phyloP scores from a whole-genome alignment of 257 asterid genomes.

The Eucommia ulmoides region DNA sequence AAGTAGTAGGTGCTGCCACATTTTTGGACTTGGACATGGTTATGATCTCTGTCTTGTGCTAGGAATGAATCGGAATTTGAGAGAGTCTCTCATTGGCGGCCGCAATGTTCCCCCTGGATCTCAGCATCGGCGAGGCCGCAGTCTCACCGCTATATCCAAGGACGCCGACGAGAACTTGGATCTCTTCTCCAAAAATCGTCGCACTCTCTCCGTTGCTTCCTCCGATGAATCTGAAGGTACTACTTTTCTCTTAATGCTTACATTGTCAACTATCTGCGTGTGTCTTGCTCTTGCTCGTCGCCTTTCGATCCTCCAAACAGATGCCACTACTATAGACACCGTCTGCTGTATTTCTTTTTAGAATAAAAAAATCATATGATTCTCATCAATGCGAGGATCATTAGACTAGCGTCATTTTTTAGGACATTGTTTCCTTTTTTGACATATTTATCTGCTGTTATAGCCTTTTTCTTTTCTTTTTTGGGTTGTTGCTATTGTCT shows the following conservation, averaged over 20 bases:
- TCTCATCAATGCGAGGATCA: not conserved
- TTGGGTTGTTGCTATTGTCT: conserved; percentile 5
- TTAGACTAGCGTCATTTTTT: not conserved
- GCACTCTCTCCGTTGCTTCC: conserved; percentile 45
- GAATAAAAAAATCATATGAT: not conserved
- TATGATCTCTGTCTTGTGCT: no score
- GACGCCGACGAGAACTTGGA: conserved; percentile 47
- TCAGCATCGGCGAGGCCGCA: conserved; percentile 66
- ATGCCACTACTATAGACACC: not conserved
- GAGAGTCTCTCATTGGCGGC: conserved; percentile 44
- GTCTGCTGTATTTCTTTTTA: not conserved
- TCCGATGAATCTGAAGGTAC: conserved; percentile 35
- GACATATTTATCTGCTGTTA: not conserved
- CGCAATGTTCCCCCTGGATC: conserved; percentile 25
- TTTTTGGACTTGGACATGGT: no score
- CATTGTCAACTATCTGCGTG: no score
- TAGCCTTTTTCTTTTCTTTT: not conserved
- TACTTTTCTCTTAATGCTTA: no score
- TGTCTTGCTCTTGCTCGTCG: no score
- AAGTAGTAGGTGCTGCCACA: no score
- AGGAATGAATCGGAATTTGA: conserved; percentile 52
- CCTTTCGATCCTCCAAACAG: not conserved
- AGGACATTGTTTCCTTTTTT: not conserved
- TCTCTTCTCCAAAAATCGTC: conserved; percentile 88
- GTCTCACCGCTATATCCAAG: conserved; percentile 31